Evolutionary conservation across 805 yeast genomes (phyloP).

Genomic region (Hagleromyces aurorensis): DNA sequence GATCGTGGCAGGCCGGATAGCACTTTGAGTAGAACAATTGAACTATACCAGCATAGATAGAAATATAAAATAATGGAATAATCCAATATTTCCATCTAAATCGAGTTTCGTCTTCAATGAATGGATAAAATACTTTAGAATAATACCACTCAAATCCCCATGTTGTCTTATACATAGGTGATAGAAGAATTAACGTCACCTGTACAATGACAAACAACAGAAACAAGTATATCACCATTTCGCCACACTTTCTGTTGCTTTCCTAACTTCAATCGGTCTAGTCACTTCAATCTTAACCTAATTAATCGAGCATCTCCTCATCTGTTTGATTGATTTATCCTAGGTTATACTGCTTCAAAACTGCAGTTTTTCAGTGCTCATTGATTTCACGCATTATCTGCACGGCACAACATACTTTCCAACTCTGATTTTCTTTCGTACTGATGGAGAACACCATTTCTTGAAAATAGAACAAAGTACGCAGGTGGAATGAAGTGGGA

Average conservation of each 20-base stretch:
- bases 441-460: no score
- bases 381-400: no score
- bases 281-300: no score
- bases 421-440: no score
- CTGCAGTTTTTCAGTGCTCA: no score
- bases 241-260: not conserved
- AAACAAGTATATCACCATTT: conserved; percentile 5
- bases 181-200: conserved; percentile 19
- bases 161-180: conserved; percentile 18
- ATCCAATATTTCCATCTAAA: conserved; percentile 24
- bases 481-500: no score
- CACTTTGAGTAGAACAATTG: conserved; percentile 14
- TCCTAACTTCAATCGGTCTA: not conserved
- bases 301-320: no score
- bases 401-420: no score
- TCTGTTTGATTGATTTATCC: no score
- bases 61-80: conserved; percentile 25
- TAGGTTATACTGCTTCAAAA: no score
- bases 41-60: conserved; percentile 17
- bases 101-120: conserved; percentile 16
- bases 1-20: conserved; percentile 6
- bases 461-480: no score
- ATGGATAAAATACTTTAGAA: conserved; percentile 19
- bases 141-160: conserved; percentile 24
- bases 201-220: conserved; percentile 8